These are phyloP conservation scores for Bothia castanella DNA, from an alignment of 1,284 basidiomycete species.

Conservation along the genomic window DNA sequence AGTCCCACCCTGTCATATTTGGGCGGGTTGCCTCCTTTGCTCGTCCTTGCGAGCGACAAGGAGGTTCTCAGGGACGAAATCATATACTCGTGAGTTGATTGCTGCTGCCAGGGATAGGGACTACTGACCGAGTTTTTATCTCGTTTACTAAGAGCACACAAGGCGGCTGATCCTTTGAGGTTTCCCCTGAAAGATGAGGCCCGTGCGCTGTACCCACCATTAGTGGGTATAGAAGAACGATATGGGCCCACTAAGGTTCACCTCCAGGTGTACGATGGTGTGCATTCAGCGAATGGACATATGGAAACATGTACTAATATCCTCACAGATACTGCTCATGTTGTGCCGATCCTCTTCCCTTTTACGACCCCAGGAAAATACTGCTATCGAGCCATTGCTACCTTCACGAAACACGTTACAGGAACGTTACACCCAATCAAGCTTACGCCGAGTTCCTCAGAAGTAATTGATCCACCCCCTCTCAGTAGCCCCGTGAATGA, in stretches of 20 bases:
- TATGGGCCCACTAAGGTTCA: conserved; percentile 83
- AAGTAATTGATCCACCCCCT: not conserved
- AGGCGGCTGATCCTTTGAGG: conserved; percentile 79
- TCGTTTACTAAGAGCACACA: conserved; percentile 69
- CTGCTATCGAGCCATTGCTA: conserved; percentile 69
- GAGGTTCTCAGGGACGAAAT: conserved; percentile 94
- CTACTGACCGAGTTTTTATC: not conserved
- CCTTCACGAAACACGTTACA: conserved; percentile 62
- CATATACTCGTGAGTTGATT: conserved; percentile 69
- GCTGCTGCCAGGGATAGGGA: not conserved
- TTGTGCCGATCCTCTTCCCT: conserved; percentile 75
- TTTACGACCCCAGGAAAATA: conserved; percentile 82
- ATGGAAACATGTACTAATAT: conserved; percentile 4
- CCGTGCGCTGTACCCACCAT: conserved; percentile 58
- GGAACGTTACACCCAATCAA: conserved; percentile 34
- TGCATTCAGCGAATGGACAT: conserved; percentile 2
- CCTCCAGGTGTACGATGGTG: conserved; percentile 82
- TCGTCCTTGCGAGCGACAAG: conserved; percentile 84
- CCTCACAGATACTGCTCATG: conserved; percentile 62
- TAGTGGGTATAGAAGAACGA: conserved; percentile 62
- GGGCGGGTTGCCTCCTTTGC: conserved; percentile 86
- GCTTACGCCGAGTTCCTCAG: conserved; percentile 16
- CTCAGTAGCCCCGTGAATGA: conserved; percentile 7
- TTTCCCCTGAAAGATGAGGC: conserved; percentile 66
- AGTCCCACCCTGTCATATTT: conserved; percentile 83